Evolutionary conservation across 768 basidiomycete genomes (phyloP), one percentile per base, ranked within the genome.

Genomic region (Tylopilus subfusipes): DNA sequence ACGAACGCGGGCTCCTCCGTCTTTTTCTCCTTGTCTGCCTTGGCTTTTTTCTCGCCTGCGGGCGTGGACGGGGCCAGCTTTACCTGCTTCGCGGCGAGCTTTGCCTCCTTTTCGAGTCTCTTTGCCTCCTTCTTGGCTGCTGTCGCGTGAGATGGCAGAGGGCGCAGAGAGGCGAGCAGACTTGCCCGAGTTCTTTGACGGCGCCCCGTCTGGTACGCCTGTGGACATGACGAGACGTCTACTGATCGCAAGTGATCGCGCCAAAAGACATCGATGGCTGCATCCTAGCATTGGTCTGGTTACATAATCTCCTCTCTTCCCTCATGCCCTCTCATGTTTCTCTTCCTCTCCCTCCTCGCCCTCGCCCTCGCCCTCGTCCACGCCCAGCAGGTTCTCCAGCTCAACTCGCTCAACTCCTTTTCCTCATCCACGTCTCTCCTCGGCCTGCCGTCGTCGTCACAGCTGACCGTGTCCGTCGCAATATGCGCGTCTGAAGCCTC

Each of bases 91-190:
- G 87, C 84, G 29, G 90, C 88, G 40, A 82, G 75, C 62, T 86
- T 92, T 24, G 88, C 85, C 67, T 86, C 86, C 60, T 88, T 91
- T 68, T 89, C 89, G 44, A 86, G 69, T 25, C 84, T 74, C 68
- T 93, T 93, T 14, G 90, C 89, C 64, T 92, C 89, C 65, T 91
- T 94, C 75, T 93, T 93, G 2, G 84, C 88, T 88, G 62, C 21
- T 29, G 14, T 40, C 14, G 42, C 16, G 45, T 60, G 21, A 58
- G 48, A n/a, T 4, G 36, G 33, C n/a, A 10, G 27, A 54, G 33
- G 48, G 47, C 4, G 36, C 36, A 10, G 3, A 22, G 39, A 31
- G 12, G 13, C n/a, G n/a, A 12, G 30, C 8, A 34, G 8, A 60
- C 71, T 46, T 36, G 70, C 78, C 78, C 56, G 76, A 73, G 46